A percentile compares a stretch with the other conserved stretches of the same genome.
These are phyloP conservation scores for Camillea tinctor DNA, from an alignment of 2,329 filamentous ascomycete genomes.

Conservation along the genomic window DNA sequence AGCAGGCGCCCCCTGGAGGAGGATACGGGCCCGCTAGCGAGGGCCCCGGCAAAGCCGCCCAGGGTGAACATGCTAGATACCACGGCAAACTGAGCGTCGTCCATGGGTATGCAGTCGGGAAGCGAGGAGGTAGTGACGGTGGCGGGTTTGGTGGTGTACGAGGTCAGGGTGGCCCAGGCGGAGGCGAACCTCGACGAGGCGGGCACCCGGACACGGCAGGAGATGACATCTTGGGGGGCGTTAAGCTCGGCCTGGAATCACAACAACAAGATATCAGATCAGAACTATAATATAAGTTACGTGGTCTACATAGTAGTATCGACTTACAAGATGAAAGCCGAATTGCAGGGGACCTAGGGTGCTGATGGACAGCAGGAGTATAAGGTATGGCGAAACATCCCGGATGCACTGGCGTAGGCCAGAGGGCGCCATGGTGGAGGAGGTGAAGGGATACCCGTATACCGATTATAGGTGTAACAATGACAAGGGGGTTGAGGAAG, in stretches of 20 bases:
- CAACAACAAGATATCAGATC: background rate
- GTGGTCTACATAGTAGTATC: background rate
- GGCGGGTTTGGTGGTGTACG: constrained; percentile 24
- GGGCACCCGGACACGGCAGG: constrained; percentile 65
- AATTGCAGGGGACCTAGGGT: constrained; percentile 91
- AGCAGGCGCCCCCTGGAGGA: constrained; percentile 72
- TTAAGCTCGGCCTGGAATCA: constrained; percentile 81
- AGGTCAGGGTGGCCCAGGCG: constrained; percentile 25
- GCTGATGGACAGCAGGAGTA: constrained; percentile 71
- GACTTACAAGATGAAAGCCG: constrained; percentile 80
- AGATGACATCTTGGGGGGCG: constrained; percentile 89
- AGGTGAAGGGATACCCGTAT: no score
- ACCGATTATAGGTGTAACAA: background rate
- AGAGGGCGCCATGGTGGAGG: constrained; percentile 21
- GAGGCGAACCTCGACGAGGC: constrained; percentile 37
- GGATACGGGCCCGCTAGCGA: constrained; percentile 76
- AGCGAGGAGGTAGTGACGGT: constrained; percentile 39
- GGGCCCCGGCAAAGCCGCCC: constrained; percentile 80
- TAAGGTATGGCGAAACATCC: constrained; percentile 70
- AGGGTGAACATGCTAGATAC: constrained; percentile 90
- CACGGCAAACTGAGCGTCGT: constrained; percentile 73
- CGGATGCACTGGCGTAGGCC: constrained; percentile 34
- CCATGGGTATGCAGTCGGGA: constrained; percentile 87
- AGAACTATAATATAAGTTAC: no score
- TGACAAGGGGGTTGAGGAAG: background rate